Conservation (phyloP, 306 rosid species). For the Trifolium repens region DNA sequence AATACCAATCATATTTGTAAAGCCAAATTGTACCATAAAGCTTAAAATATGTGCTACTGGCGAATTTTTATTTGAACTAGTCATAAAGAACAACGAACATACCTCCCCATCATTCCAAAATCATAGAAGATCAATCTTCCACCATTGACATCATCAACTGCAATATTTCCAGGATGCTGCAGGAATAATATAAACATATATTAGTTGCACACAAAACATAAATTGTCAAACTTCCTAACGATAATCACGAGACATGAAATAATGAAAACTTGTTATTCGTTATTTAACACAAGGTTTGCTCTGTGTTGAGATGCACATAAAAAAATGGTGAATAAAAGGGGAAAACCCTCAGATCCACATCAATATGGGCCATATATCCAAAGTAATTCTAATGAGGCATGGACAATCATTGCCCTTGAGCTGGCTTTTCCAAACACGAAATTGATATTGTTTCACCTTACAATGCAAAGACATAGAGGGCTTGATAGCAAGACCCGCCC, state of each 20-base stretch:
- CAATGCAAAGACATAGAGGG: background rate
- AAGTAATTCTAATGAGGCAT: background rate
- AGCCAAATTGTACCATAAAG: constrained; percentile 35
- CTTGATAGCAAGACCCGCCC: constrained; percentile 17
- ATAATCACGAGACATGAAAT: constrained; percentile 31
- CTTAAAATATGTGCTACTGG: constrained; percentile 26
- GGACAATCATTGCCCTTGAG: background rate
- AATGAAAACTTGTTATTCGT: constrained; percentile 1
- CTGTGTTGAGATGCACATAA: background rate
- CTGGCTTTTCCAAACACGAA: constrained; percentile 4
- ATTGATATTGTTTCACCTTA: background rate
- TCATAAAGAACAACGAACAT: constrained; percentile 43
- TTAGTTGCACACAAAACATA: constrained; percentile 13
- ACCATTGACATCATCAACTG: constrained; percentile 98
- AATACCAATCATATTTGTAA: constrained; percentile 32
- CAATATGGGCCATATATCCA: background rate
- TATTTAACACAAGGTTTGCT: constrained; percentile 3
- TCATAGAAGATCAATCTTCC: constrained; percentile 98
- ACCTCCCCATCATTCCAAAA: constrained; percentile 99
- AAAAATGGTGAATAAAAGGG: too few relatives aligned
- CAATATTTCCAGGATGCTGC: constrained; percentile 99
- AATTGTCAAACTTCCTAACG: constrained; percentile 15
- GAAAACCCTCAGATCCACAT: background rate
- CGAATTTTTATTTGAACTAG: constrained; percentile 10
- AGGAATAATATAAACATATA: constrained; percentile 33